phyloP scores from a whole-genome alignment of 306 rosid genomes.

The Rosa multiflora region DNA sequence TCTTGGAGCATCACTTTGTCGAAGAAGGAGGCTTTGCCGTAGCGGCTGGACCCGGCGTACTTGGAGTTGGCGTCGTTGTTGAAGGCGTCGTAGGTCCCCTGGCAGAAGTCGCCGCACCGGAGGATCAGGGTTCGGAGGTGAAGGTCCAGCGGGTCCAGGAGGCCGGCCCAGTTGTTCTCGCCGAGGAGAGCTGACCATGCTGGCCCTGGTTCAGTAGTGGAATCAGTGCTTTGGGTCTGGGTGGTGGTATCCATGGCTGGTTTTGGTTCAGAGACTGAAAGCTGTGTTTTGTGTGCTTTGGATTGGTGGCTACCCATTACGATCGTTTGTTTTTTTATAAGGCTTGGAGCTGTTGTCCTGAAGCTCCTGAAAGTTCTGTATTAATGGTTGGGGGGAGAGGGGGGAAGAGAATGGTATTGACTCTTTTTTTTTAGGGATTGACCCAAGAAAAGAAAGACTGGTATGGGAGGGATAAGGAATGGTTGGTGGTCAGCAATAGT shows the following conservation, averaged over 20 bases:
- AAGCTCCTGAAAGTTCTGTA: not conserved
- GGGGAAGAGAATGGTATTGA: not conserved
- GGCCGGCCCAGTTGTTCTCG: slow-evolving; percentile 45
- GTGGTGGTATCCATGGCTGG: not conserved
- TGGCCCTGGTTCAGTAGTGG: not conserved
- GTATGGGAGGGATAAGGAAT: not conserved
- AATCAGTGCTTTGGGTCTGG: not conserved
- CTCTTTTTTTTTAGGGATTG: not conserved
- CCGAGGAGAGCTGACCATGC: slow-evolving; percentile 57
- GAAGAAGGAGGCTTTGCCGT: slow-evolving; percentile 57
- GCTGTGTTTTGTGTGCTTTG: not conserved
- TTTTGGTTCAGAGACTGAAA: not conserved
- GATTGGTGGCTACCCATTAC: not conserved
- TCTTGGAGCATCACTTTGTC: slow-evolving; percentile 45
- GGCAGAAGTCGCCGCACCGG: slow-evolving; percentile 64
- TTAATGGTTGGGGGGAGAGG: not conserved
- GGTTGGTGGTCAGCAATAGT: not conserved
- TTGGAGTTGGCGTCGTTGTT: slow-evolving; percentile 62
- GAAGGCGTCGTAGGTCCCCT: slow-evolving; percentile 72
- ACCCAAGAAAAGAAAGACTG: not conserved
- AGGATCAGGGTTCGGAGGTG: slow-evolving; percentile 58
- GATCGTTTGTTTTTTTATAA: not conserved
- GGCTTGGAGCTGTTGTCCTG: not conserved
- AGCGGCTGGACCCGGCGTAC: slow-evolving; percentile 66
- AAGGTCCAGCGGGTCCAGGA: slow-evolving; percentile 51